These are phyloP conservation scores for Populus nigra DNA, from an alignment of 345 rosid species.

Conservation along the genomic window DNA sequence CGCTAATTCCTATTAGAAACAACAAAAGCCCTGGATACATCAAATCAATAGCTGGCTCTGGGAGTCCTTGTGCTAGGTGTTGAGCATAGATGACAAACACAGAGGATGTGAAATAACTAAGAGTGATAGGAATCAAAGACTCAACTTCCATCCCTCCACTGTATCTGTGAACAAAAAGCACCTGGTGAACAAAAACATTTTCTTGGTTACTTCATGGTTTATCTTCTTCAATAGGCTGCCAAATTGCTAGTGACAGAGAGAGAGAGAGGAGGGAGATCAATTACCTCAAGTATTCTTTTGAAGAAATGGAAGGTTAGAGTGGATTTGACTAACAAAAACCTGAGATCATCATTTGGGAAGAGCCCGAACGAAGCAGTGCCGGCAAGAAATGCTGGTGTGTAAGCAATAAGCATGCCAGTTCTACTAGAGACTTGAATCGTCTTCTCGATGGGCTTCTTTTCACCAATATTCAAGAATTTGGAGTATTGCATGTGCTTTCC, in stretches of 20 bases:
- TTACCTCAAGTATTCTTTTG: slow-evolving; percentile 60
- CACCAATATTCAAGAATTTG: slow-evolving; percentile 37
- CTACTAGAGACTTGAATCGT: slow-evolving; percentile 37
- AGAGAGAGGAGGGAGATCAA: neutral
- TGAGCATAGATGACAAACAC: slow-evolving; percentile 49
- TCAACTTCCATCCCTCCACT: slow-evolving; percentile 50
- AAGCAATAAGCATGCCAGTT: slow-evolving; percentile 55
- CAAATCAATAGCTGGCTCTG: slow-evolving; percentile 43
- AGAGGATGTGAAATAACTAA: slow-evolving; percentile 40
- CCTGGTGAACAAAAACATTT: slow-evolving; percentile 27
- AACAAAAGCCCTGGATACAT: slow-evolving; percentile 42
- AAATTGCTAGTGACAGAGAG: neutral
- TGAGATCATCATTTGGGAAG: slow-evolving; percentile 40
- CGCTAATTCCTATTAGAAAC: slow-evolving; percentile 53
- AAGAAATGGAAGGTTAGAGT: slow-evolving; percentile 67
- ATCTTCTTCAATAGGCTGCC: neutral
- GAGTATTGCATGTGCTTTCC: slow-evolving; percentile 59
- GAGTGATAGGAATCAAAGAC: slow-evolving; percentile 25
- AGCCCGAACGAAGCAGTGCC: slow-evolving; percentile 47
- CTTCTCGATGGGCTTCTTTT: neutral
- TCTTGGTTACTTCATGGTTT: neutral
- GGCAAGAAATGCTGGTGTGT: slow-evolving; percentile 57
- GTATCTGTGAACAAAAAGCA: slow-evolving; percentile 55
- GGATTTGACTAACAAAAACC: slow-evolving; percentile 50
- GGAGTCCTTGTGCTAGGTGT: slow-evolving; percentile 29